A percentile compares a stretch with the other conserved stretches of the same genome.
Evolutionary conservation across 805 yeast species (phyloP).

Genomic region (Myxozyma nipponensis): DNA sequence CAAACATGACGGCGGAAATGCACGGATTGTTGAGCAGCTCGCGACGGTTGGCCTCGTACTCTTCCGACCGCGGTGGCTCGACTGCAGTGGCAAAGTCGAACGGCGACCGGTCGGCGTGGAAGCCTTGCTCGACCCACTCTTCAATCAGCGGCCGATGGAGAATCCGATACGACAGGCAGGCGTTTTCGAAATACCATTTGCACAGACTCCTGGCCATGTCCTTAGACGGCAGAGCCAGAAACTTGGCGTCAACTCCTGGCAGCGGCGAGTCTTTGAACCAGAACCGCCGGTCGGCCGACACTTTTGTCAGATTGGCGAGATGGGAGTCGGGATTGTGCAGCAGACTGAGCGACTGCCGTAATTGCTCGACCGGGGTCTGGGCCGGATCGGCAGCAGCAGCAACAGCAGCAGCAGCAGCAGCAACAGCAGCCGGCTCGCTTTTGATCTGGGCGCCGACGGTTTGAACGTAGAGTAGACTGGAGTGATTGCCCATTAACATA

Average conservation of each 20-base stretch:
- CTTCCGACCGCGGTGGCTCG: not conserved
- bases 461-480: too few relatives aligned
- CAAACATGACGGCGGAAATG: conserved; percentile 16
- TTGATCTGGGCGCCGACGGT: too few relatives aligned
- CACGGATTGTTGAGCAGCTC: conserved; percentile 9
- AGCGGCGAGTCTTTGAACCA: conserved; percentile 2
- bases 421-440: too few relatives aligned
- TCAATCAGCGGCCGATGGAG: conserved; percentile 18
- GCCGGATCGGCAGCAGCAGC: too few relatives aligned
- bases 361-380: too few relatives aligned
- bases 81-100: not conserved
- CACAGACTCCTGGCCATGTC: conserved; percentile 10
- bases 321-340: too few relatives aligned
- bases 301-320: too few relatives aligned
- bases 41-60: conserved; percentile 2
- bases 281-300: too few relatives aligned
- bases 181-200: conserved; percentile 22
- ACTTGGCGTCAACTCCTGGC: conserved; percentile 12
- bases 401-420: too few relatives aligned
- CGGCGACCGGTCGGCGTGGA: conserved; percentile 10
- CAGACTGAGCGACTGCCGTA: too few relatives aligned
- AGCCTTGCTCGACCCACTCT: conserved; percentile 20
- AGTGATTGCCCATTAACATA: too few relatives aligned
- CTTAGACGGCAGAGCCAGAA: conserved; percentile 18
- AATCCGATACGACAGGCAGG: conserved; percentile 20